A percentile compares a stretch with the other conserved stretches of the same genome.
These are phyloP conservation scores for Metschnikowia matae DNA, from an alignment of 805 yeast genomes.

Conservation along the genomic window DNA sequence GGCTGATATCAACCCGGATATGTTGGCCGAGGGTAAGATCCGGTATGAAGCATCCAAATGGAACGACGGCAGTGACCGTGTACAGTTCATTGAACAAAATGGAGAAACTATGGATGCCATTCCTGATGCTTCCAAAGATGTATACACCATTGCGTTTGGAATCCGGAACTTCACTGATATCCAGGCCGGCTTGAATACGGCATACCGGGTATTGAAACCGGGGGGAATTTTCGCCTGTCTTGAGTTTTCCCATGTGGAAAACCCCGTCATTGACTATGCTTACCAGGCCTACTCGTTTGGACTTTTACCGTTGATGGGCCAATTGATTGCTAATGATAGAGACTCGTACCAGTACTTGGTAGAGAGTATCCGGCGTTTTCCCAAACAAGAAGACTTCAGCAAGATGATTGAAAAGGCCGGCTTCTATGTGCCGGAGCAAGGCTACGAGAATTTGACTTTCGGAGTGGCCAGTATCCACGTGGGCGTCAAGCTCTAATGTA, in stretches of 20 bases:
- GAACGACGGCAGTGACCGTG: slow-evolving; percentile 58
- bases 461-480: slow-evolving; percentile 96
- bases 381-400: slow-evolving; percentile 86
- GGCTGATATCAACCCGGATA: slow-evolving; percentile 93
- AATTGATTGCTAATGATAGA: slow-evolving; percentile 89
- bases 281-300: slow-evolving; percentile 90
- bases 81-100: slow-evolving; percentile 81
- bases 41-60: slow-evolving; percentile 61
- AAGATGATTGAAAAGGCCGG: slow-evolving; percentile 94
- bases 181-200: slow-evolving; percentile 91
- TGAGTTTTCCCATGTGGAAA: slow-evolving; percentile 89
- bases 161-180: slow-evolving; percentile 94
- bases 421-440: slow-evolving; percentile 77
- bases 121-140: slow-evolving; percentile 83
- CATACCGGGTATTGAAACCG: slow-evolving; percentile 91
- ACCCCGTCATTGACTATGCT: slow-evolving; percentile 64
- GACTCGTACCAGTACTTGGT: slow-evolving; percentile 95
- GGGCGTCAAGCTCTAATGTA: slow-evolving; percentile 74
- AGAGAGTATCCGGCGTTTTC: slow-evolving; percentile 89
- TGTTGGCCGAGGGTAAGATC: slow-evolving; percentile 88
- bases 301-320: slow-evolving; percentile 90
- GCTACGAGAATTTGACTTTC: slow-evolving; percentile 90
- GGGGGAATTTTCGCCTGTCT: slow-evolving; percentile 97
- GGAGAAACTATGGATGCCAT: slow-evolving; percentile 86
- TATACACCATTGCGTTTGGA: slow-evolving; percentile 95